These are phyloP conservation scores for Quercus berberidifolia DNA, from an alignment of 306 rosid genomes.

Conservation along the genomic window DNA sequence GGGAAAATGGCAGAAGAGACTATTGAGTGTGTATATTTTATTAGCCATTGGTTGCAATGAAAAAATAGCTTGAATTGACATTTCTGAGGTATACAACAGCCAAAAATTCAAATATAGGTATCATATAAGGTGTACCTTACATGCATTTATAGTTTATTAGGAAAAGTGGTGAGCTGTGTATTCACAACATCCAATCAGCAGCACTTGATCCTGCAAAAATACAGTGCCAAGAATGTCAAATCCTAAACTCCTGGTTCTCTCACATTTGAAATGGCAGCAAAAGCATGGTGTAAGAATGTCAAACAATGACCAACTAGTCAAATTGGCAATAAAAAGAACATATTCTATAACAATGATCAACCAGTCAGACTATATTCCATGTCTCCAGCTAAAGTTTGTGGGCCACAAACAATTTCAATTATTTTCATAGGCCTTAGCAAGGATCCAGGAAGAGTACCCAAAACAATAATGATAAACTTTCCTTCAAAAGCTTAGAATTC, in stretches of 20 bases:
- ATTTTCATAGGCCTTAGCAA: not conserved
- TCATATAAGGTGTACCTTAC: conserved; percentile 8
- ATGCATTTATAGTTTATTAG: not conserved
- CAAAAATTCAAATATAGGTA: not conserved
- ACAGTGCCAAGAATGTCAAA: not conserved
- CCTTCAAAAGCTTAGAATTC: not conserved
- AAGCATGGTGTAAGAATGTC: not conserved
- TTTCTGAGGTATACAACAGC: not conserved
- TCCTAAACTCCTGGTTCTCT: not conserved
- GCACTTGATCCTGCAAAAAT: conserved; percentile 12
- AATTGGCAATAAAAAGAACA: not conserved
- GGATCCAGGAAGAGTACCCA: not conserved
- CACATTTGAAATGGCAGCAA: not conserved
- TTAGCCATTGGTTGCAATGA: not conserved
- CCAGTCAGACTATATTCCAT: not conserved
- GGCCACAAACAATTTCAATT: not conserved
- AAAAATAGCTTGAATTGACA: not conserved
- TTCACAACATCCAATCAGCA: not conserved
- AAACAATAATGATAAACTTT: not conserved
- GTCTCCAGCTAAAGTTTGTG: not conserved
- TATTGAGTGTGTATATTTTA: not conserved
- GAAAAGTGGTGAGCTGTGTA: not conserved
- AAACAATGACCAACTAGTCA: not conserved
- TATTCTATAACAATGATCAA: not conserved
- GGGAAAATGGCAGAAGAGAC: no score